A percentile compares a stretch with the other conserved stretches of the same genome.
phyloP scores from a whole-genome alignment of 495 filamentous ascomycete species.

The Trichoderma erinaceum region DNA sequence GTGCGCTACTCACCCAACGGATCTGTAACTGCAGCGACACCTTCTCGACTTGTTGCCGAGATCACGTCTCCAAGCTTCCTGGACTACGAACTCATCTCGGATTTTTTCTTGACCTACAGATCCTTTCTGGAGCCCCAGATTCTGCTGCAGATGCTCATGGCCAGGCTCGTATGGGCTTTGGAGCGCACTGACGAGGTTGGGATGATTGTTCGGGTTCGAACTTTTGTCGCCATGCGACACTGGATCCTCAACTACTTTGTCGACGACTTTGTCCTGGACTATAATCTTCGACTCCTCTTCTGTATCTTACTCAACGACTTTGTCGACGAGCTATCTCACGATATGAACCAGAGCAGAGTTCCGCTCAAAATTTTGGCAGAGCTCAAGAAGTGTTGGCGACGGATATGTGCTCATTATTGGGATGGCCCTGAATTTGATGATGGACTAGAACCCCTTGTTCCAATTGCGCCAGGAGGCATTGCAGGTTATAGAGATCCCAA shows the following conservation, averaged over 20 bases:
- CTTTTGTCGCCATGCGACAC: slow-evolving; percentile 92
- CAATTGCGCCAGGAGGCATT: slow-evolving; percentile 70
- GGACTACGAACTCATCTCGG: slow-evolving; percentile 94
- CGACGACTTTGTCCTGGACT: slow-evolving; percentile 88
- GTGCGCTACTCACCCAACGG: slow-evolving; percentile 76
- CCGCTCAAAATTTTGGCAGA: slow-evolving; percentile 89
- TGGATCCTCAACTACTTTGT: slow-evolving; percentile 98
- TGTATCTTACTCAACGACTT: slow-evolving; percentile 77
- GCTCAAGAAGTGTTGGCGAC: slow-evolving; percentile 94
- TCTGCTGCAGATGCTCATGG: slow-evolving; percentile 74
- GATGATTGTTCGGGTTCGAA: slow-evolving; percentile 85
- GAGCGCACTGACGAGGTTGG: slow-evolving; percentile 75
- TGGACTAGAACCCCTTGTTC: slow-evolving; percentile 54
- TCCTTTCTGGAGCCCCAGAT: slow-evolving; percentile 71
- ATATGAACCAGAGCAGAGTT: slow-evolving; percentile 51
- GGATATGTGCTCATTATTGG: slow-evolving; percentile 85
- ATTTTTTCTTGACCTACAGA: slow-evolving; percentile 96
- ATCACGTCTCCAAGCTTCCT: slow-evolving; percentile 94
- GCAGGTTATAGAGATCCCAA: slow-evolving; percentile 50
- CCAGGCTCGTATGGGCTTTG: slow-evolving; percentile 83
- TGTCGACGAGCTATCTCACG: slow-evolving; percentile 46
- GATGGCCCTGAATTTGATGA: slow-evolving; percentile 57
- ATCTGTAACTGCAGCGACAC: slow-evolving; percentile 82
- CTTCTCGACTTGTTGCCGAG: slow-evolving; percentile 89
- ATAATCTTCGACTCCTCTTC: slow-evolving; percentile 70